Evolutionary conservation across 768 basidiomycete species (phyloP).

Genomic region (Lyophyllum shimeji): DNA sequence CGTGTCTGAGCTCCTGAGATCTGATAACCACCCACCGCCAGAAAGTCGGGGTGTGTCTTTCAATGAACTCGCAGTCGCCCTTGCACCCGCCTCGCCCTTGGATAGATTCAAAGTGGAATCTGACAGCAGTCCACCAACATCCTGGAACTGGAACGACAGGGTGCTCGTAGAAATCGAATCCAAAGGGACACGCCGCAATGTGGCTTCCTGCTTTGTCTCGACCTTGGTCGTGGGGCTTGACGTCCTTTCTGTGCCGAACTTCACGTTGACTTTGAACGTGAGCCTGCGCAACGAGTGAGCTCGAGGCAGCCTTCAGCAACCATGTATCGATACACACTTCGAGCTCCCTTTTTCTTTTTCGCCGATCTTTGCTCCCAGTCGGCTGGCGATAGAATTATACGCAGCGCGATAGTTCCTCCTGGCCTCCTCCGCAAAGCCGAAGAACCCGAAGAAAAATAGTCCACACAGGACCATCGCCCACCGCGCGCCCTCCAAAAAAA

Average conservation of each 20-base stretch:
- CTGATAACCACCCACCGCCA: too few species aligned
- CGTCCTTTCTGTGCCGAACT: not conserved
- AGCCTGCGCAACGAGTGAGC: not conserved
- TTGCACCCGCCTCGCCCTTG: not conserved
- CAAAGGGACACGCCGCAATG: not conserved
- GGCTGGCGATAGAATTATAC: not conserved
- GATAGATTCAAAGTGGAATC: not conserved
- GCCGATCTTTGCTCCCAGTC: not conserved
- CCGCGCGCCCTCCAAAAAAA: conserved; percentile 33
- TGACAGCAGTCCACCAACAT: not conserved
- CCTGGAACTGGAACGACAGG: not conserved
- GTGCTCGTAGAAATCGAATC: not conserved
- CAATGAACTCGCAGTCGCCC: too few species aligned
- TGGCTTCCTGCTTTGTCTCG: not conserved
- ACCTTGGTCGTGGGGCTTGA: not conserved
- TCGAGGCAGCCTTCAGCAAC: not conserved
- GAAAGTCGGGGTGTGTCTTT: too few species aligned
- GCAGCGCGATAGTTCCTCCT: conserved; percentile 35
- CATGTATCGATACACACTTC: not conserved
- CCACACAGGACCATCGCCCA: conserved; percentile 42
- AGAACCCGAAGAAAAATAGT: conserved; percentile 55
- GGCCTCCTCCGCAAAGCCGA: conserved; percentile 56
- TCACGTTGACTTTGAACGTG: not conserved
- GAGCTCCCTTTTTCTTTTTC: not conserved
- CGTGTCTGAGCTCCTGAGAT: not conserved